Evolutionary conservation across 306 rosid species (phyloP).

Genomic region (Argentina anserina): DNA sequence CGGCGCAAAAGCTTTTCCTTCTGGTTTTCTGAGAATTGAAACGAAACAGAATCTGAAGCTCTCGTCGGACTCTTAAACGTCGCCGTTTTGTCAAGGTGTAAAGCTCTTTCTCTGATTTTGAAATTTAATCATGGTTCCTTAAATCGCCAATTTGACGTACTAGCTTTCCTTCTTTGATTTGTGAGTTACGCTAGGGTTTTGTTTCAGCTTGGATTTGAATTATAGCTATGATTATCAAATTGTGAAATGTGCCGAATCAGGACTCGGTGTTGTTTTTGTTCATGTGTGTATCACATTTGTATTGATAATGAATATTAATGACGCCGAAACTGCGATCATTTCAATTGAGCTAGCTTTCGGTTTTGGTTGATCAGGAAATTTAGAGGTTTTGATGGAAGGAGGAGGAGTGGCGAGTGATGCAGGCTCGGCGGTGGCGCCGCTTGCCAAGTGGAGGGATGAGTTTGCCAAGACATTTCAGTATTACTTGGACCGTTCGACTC

Average conservation of each 20-base stretch:
- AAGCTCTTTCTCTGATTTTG: background rate
- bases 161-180: no score
- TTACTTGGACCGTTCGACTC: constrained; percentile 61
- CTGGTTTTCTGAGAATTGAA: background rate
- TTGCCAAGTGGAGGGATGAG: constrained; percentile 57
- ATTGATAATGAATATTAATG: no score
- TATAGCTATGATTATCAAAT: background rate
- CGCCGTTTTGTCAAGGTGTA: constrained; percentile 5
- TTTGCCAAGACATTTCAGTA: constrained; percentile 46
- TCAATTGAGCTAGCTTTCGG: background rate
- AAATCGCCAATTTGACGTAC: no score
- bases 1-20: background rate
- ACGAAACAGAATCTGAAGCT: background rate
- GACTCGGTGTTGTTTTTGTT: background rate
- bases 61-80: background rate
- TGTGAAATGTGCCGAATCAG: background rate
- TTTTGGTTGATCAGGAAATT: constrained; percentile 18
- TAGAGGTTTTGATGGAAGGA: constrained; percentile 45
- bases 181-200: background rate
- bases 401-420: constrained; percentile 49
- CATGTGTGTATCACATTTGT: background rate
- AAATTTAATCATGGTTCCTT: background rate
- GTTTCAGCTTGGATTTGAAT: background rate
- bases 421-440: constrained; percentile 38
- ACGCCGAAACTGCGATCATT: background rate